Conservation (phyloP, 78 protist genomes). For the Anaeramoeba flamelloides region DNA sequence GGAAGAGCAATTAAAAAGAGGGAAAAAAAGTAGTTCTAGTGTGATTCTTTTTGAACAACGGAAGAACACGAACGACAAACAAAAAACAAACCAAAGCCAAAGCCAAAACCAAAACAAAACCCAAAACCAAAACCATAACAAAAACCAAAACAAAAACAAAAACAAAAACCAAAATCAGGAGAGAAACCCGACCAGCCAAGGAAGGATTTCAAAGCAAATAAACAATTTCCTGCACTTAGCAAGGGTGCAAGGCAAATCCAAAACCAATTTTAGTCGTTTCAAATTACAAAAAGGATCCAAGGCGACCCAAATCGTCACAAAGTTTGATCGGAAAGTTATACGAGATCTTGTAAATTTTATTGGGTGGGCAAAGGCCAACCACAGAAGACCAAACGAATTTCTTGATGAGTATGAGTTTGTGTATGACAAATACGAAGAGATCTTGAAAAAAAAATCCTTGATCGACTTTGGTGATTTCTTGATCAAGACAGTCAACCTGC, state of each 20-base stretch:
- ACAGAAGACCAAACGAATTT: neutral
- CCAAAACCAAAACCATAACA: neutral
- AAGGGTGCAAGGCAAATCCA: too few relatives aligned
- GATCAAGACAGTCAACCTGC: neutral
- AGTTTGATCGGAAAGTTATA: neutral
- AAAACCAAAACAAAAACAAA: neutral
- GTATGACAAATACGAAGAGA: neutral
- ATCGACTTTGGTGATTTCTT: neutral
- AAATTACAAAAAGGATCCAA: too few relatives aligned
- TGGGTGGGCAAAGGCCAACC: neutral
- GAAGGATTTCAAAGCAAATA: neutral
- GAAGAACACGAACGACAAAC: neutral
- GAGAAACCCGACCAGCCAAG: neutral
- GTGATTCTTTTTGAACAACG: neutral
- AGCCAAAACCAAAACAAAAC: neutral
- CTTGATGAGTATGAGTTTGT: neutral
- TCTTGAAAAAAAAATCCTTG: neutral
- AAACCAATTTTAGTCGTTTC: too few relatives aligned
- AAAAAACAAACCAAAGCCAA: neutral
- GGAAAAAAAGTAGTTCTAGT: neutral
- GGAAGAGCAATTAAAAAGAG: neutral
- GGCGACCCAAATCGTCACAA: too few relatives aligned
- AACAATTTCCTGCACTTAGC: too few relatives aligned
- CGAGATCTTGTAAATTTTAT: neutral
- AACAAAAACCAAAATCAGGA: neutral